Percentiles rank a stretch among this genome's conserved stretches.
These are phyloP conservation scores for Gyrodon lividus DNA, from an alignment of 768 basidiomycete genomes.

Conservation along the genomic window DNA sequence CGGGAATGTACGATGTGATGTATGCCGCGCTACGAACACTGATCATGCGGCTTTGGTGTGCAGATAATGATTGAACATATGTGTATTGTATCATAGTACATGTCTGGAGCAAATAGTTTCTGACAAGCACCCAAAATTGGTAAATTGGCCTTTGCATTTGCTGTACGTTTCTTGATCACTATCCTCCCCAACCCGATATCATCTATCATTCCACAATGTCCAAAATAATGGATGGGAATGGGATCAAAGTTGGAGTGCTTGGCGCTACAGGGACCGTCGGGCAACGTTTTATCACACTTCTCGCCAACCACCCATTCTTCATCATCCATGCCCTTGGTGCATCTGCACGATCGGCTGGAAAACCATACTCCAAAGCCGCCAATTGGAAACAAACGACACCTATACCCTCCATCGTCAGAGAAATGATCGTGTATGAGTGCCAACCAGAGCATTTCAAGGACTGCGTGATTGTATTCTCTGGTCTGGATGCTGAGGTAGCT, in stretches of 20 bases:
- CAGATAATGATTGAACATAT: too few species aligned
- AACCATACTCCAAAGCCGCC: slow-evolving; percentile 67
- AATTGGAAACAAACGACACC: slow-evolving; percentile 87
- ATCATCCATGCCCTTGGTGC: slow-evolving; percentile 84
- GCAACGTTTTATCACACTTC: slow-evolving; percentile 89
- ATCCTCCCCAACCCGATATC: not conserved
- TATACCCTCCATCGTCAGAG: slow-evolving; percentile 64
- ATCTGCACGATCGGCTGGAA: slow-evolving; percentile 83
- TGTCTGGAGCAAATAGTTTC: too few species aligned
- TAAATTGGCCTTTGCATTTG: not conserved
- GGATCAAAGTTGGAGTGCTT: slow-evolving; percentile 66
- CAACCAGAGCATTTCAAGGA: slow-evolving; percentile 71
- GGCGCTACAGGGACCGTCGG: slow-evolving; percentile 95
- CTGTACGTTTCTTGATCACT: not conserved
- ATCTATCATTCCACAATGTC: slow-evolving; percentile 18
- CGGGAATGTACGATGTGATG: not conserved
- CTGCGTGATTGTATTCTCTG: slow-evolving; percentile 89
- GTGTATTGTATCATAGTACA: too few species aligned
- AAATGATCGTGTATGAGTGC: slow-evolving; percentile 69
- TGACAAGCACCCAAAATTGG: not conserved
- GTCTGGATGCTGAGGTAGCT: slow-evolving; percentile 93
- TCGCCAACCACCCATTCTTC: slow-evolving; percentile 90
- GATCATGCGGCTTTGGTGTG: not conserved
- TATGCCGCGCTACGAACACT: not conserved
- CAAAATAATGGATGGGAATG: slow-evolving; percentile 14